Evolutionary conservation across 2,329 filamentous ascomycete species (phyloP).

Genomic region (Pseudocercospora pini-densiflorae): DNA sequence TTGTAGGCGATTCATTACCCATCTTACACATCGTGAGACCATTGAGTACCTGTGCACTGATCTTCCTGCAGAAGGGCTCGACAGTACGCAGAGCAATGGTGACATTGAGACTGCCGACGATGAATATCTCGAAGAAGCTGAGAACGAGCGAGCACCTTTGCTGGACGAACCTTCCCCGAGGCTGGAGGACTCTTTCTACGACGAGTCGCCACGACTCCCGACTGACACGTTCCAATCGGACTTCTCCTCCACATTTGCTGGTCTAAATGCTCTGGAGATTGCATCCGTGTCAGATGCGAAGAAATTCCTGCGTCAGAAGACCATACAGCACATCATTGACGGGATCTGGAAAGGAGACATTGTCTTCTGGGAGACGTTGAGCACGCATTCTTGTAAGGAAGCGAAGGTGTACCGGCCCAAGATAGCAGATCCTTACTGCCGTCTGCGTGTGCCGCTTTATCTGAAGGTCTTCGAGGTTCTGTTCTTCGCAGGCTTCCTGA

Average conservation of each 20-base stretch:
- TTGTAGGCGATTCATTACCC: slow-evolving; percentile 67
- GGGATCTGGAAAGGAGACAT: slow-evolving; percentile 88
- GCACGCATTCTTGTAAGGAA: slow-evolving; percentile 72
- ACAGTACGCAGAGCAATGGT: slow-evolving; percentile 25
- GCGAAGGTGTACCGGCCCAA: slow-evolving; percentile 74
- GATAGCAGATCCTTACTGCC: slow-evolving; percentile 72
- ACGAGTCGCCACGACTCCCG: slow-evolving; percentile 26
- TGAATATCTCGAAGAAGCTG: slow-evolving; percentile 18
- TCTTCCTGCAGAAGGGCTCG: slow-evolving; percentile 53
- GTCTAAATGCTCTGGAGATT: slow-evolving; percentile 85
- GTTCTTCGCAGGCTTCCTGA: slow-evolving; percentile 77
- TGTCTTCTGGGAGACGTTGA: slow-evolving; percentile 83
- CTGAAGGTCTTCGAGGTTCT: slow-evolving; percentile 82
- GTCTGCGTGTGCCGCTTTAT: slow-evolving; percentile 79
- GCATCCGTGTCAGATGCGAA: slow-evolving; percentile 81
- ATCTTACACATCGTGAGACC: slow-evolving; percentile 72
- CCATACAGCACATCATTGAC: slow-evolving; percentile 81
- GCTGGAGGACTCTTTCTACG: slow-evolving; percentile 33
- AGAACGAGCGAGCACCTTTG: slow-evolving; percentile 30
- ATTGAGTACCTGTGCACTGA: slow-evolving; percentile 77
- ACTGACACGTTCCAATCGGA: slow-evolving; percentile 23
- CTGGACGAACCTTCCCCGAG: slow-evolving; percentile 22
- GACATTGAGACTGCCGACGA: slow-evolving; percentile 26
- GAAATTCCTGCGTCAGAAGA: slow-evolving; percentile 78
- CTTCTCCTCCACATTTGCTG: slow-evolving; percentile 70